These are phyloP conservation scores for Hypoxylon sp. DNA, from an alignment of 2,329 filamentous ascomycete species.

Conservation along the genomic window DNA sequence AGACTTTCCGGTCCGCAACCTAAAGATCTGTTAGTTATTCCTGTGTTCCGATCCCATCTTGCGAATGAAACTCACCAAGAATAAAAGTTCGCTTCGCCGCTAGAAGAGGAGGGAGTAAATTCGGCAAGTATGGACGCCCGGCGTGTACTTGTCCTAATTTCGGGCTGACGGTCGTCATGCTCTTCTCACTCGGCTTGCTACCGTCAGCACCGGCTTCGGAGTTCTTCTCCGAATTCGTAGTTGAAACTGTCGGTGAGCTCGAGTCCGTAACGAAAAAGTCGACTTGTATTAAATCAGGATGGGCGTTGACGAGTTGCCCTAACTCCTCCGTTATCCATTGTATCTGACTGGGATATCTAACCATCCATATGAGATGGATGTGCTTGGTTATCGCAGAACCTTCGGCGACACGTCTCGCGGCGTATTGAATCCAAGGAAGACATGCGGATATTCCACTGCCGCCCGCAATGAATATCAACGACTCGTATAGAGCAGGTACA, in stretches of 20 bases:
- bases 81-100: conserved; percentile 29
- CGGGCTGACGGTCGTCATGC: conserved; percentile 21
- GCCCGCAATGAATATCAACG: conserved; percentile 37
- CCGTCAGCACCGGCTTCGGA: conserved; percentile 12
- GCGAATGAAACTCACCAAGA: conserved; percentile 28
- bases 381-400: conserved; percentile 23
- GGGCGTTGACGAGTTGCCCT: conserved; percentile 23
- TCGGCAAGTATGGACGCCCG: conserved; percentile 35
- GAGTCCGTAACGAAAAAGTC: conserved; percentile 40
- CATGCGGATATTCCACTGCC: conserved; percentile 39
- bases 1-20: conserved; percentile 43
- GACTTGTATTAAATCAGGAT: conserved; percentile 36
- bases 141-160: conserved; percentile 35
- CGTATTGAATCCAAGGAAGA: conserved; percentile 40
- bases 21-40: conserved; percentile 13
- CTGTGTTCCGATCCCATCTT: background rate
- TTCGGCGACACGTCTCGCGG: conserved; percentile 30
- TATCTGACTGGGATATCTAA: conserved; percentile 36
- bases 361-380: conserved; percentile 44
- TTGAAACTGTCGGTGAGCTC: conserved; percentile 15
- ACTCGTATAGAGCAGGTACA: conserved; percentile 38
- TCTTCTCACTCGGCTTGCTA: conserved; percentile 29
- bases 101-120: conserved; percentile 32
- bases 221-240: conserved; percentile 33
- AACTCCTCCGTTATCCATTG: conserved; percentile 39